These are phyloP conservation scores for Malus asiatica DNA, from an alignment of 306 rosid genomes.

Conservation along the genomic window DNA sequence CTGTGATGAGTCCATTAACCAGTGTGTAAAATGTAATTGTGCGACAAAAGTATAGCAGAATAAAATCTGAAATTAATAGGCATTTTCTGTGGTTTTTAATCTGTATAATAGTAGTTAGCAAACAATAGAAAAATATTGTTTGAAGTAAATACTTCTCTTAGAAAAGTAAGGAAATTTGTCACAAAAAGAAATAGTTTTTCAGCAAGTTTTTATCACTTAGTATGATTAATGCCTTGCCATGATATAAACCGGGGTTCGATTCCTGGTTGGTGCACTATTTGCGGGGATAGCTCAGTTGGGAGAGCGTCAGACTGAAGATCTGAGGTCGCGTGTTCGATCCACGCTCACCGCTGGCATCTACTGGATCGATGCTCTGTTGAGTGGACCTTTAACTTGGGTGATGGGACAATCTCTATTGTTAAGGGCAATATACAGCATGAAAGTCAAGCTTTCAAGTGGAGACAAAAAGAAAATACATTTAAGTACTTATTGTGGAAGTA, in stretches of 20 bases:
- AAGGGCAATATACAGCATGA: neutral
- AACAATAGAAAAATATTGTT: neutral
- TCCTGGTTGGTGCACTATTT: conserved; percentile 35
- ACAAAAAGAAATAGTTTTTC: neutral
- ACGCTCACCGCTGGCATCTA: conserved; percentile 54
- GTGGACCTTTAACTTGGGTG: conserved; percentile 4
- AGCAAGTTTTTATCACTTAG: neutral
- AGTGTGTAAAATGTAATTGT: neutral
- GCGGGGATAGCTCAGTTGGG: conserved; percentile 78
- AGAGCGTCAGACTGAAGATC: conserved; percentile 64
- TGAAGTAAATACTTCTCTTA: neutral
- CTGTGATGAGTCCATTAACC: neutral
- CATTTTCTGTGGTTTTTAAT: neutral
- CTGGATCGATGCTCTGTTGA: conserved; percentile 26
- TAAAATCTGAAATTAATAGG: neutral
- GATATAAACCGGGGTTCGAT: conserved; percentile 13
- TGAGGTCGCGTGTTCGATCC: conserved; percentile 73
- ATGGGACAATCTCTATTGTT: neutral
- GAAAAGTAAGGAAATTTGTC: neutral
- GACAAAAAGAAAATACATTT: too few species aligned
- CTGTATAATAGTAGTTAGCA: neutral
- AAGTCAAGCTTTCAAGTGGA: neutral
- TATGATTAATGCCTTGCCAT: conserved; percentile 11
- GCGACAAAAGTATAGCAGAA: neutral
- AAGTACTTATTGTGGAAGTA: neutral